Evolutionary conservation across 352 stramenopile genomes (phyloP).

Genomic region (Pythium pyrilobum): DNA sequence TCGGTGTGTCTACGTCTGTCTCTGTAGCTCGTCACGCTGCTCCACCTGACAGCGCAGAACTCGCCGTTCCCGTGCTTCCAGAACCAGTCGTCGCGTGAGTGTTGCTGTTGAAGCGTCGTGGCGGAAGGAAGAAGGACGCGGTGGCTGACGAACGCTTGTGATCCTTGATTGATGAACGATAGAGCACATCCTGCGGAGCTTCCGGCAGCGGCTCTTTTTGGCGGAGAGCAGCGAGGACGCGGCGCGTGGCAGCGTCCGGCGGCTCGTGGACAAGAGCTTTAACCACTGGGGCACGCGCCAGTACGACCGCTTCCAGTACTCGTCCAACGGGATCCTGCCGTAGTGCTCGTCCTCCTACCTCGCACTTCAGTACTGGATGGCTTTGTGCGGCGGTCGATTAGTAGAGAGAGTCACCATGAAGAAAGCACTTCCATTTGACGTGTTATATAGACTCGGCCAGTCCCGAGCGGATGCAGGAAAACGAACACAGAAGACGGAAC

Average conservation of each 20-base stretch:
- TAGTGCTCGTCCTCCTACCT: no score
- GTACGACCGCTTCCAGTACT: conserved; percentile 68
- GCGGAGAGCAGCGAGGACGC: conserved; percentile 24
- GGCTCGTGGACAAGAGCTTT: conserved; percentile 54
- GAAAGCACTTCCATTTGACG: no score
- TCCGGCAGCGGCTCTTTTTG: conserved; percentile 34
- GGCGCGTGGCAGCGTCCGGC: conserved; percentile 16
- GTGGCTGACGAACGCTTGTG: no score
- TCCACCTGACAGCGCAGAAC: conserved; percentile 85
- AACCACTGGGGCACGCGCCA: conserved; percentile 63
- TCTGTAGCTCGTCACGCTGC: conserved; percentile 66
- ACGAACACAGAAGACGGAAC: no score
- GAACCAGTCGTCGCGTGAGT: conserved; percentile 16
- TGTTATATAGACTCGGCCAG: no score
- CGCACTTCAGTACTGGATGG: no score
- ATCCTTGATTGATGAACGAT: background rate
- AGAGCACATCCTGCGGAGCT: conserved; percentile 17
- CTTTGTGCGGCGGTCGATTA: no score
- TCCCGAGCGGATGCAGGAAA: no score
- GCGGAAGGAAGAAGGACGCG: no score
- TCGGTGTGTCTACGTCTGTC: background rate
- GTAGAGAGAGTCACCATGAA: no score
- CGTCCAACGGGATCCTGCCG: conserved; percentile 57
- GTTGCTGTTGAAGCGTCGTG: no score
- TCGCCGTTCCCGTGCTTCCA: conserved; percentile 90